A percentile compares a stretch with the other conserved stretches of the same genome.
Conservation (phyloP, 495 filamentous ascomycete genomes). For the Chaetomium fimeti region DNA sequence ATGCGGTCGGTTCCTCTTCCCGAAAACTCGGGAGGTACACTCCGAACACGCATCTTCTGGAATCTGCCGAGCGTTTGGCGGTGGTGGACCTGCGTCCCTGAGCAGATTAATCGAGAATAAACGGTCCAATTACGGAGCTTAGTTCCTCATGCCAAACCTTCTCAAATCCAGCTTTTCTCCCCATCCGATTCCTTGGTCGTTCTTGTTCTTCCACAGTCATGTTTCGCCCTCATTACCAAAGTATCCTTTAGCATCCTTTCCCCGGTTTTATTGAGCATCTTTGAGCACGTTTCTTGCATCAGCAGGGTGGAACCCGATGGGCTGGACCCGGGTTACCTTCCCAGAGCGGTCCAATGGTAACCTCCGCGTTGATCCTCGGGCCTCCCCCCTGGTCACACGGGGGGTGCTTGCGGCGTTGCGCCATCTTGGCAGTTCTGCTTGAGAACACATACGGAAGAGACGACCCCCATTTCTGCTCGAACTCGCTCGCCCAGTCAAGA, state of each 20-base stretch:
- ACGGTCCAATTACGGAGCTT: too few relatives aligned
- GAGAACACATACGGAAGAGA: constrained; percentile 3
- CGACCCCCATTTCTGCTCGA: constrained; percentile 19
- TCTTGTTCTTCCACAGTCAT: not conserved
- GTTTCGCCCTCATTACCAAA: not conserved
- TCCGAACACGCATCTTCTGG: not conserved
- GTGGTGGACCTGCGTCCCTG: constrained; percentile 4
- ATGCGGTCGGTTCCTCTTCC: not conserved
- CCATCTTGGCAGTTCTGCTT: constrained; percentile 14
- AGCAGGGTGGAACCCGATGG: constrained; percentile 8
- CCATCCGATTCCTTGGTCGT: not conserved
- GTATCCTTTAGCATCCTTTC: too few relatives aligned
- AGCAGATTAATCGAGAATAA: not conserved
- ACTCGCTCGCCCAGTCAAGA: not conserved
- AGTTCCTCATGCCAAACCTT: not conserved
- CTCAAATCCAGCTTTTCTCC: not conserved
- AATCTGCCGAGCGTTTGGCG: not conserved
- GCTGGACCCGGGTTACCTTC: constrained; percentile 1
- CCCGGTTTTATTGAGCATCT: constrained; percentile 24
- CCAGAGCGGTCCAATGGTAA: constrained; percentile 3
- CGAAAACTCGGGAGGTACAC: not conserved
- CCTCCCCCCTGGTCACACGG: not conserved
- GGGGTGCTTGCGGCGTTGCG: not conserved
- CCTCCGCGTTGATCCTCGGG: not conserved
- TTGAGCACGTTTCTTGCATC: constrained; percentile 32